Conservation (phyloP, 169 alveolate genomes). For the Eimeria sp. region DNA sequence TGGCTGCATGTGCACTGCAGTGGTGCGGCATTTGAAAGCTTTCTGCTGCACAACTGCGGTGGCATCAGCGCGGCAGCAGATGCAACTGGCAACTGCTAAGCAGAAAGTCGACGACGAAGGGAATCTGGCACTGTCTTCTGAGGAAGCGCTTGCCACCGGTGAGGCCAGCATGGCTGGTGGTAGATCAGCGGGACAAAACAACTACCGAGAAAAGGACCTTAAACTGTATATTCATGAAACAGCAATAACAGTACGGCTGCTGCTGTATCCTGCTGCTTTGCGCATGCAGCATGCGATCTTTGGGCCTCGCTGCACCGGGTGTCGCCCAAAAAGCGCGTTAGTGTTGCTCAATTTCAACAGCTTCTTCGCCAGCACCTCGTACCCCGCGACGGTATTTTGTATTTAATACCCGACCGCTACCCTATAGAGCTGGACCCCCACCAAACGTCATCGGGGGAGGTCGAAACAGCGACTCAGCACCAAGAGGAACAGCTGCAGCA, state of each 20-base stretch:
- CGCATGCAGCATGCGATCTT: slow-evolving; percentile 35
- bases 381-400: not conserved
- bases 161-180: not conserved
- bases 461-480: not conserved
- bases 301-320: slow-evolving; percentile 62
- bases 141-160: slow-evolving; percentile 73
- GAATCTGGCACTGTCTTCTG: not conserved
- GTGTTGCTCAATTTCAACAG: slow-evolving; percentile 20
- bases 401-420: not conserved
- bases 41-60: not conserved
- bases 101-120: not conserved
- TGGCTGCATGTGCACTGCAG: not conserved
- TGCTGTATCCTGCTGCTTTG: slow-evolving; percentile 14
- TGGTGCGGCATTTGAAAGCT: not conserved
- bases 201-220: not conserved
- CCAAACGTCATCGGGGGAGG: not conserved
- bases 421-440: not conserved
- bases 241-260: not conserved
- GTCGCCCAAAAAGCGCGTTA: not conserved
- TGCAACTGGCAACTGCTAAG: not conserved
- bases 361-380: slow-evolving; percentile 24
- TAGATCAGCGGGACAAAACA: not conserved
- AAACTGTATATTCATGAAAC: not conserved
- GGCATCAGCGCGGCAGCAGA: not conserved
- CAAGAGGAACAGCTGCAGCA: not conserved